phyloP scores from a whole-genome alignment of 495 filamentous ascomycete species.

The Evansstolkia leycettana region DNA sequence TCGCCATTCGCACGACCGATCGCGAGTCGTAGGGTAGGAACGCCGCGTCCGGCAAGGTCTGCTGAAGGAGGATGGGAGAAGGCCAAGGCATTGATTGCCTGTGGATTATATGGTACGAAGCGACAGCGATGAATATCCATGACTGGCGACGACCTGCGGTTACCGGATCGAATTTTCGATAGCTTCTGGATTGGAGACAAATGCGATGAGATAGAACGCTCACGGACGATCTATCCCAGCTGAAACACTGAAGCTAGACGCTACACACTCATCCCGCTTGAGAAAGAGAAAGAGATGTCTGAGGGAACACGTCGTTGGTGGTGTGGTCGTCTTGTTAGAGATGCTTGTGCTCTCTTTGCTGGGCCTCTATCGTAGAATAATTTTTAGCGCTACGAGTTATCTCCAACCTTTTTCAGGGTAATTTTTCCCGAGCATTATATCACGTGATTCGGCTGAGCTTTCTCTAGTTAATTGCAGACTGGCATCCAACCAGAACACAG shows the following conservation, averaged over 20 bases:
- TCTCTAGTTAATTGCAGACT: background rate
- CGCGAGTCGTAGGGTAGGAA: constrained; percentile 59
- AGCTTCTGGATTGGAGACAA: background rate
- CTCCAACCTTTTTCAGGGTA: constrained; percentile 6
- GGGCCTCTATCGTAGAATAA: too few relatives aligned
- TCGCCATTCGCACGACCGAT: constrained; percentile 90
- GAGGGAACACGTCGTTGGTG: background rate
- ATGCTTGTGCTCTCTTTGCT: too few relatives aligned
- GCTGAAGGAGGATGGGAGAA: constrained; percentile 72
- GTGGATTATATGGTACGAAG: constrained; percentile 88
- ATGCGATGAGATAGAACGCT: background rate
- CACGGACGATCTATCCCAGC: constrained; percentile 10
- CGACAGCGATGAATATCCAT: constrained; percentile 98
- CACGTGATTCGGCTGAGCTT: background rate
- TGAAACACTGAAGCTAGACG: constrained; percentile 15
- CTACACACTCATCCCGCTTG: constrained; percentile 24
- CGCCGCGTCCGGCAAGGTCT: constrained; percentile 33
- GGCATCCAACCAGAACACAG: too few relatives aligned
- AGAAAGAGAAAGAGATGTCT: constrained; percentile 4
- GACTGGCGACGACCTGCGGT: constrained; percentile 1
- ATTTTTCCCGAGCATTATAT: constrained; percentile 2
- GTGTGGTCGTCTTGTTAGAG: constrained; percentile 7
- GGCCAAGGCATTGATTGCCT: constrained; percentile 85
- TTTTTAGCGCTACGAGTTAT: constrained; percentile 23
- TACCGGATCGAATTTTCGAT: constrained; percentile 1